Percentiles rank a stretch among this genome's conserved stretches.
phyloP scores from a whole-genome alignment of 2,329 filamentous ascomycete species.

The Colletotrichum theobromicola region DNA sequence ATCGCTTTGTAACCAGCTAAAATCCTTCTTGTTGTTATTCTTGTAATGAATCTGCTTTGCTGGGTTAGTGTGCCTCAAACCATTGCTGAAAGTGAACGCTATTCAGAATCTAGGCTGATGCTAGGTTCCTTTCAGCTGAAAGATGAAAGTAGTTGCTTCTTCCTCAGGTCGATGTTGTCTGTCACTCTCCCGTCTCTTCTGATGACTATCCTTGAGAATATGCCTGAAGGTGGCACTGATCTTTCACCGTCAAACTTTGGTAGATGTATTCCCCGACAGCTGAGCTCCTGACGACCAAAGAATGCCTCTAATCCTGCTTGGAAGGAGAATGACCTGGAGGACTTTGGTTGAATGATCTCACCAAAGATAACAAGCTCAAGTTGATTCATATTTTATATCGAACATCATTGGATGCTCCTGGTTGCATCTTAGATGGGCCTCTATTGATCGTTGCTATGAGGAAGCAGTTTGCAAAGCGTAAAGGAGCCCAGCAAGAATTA shows the following conservation, averaged over 20 bases:
- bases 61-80: not conserved
- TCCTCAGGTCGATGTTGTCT: not conserved
- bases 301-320: not conserved
- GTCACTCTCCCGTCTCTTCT: rapidly evolving
- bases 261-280: not conserved
- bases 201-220: not conserved
- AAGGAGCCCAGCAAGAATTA: not conserved
- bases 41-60: not conserved
- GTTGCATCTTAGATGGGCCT: not conserved
- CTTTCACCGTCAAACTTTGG: not conserved
- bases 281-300: not conserved
- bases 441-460: not conserved
- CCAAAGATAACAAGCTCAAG: rapidly evolving
- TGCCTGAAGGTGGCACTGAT: not conserved
- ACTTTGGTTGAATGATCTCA: rapidly evolving
- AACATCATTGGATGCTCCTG: not conserved
- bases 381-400: rapidly evolving
- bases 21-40: not conserved
- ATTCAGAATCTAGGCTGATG: rapidly evolving
- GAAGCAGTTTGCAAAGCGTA: not conserved
- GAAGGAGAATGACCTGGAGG: not conserved
- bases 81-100: not conserved
- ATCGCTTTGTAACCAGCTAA: not conserved
- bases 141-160: rapidly evolving
- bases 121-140: not conserved